A percentile compares a stretch with the other conserved stretches of the same genome.
Conservation (phyloP, 2,329 filamentous ascomycete species). For the Ophiostoma fasciatum region DNA sequence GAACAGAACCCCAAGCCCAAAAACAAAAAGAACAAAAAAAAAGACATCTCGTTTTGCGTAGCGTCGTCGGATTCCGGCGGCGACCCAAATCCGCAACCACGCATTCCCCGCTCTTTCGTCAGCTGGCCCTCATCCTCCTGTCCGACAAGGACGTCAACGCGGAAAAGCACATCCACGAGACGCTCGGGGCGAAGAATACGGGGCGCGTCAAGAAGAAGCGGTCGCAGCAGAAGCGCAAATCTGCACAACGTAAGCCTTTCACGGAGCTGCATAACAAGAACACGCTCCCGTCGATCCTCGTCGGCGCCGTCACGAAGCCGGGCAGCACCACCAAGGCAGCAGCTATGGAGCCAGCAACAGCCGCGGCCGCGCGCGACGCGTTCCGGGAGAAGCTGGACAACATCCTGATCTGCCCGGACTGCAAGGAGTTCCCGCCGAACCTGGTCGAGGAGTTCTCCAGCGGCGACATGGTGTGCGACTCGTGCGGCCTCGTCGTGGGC, state of each 20-base stretch:
- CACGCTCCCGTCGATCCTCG: background rate
- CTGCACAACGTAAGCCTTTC: slow-evolving; percentile 11
- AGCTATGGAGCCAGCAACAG: slow-evolving; percentile 7
- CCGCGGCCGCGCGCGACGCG: slow-evolving; percentile 16
- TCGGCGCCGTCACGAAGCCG: background rate
- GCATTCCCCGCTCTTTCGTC: slow-evolving; percentile 59
- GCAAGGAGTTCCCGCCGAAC: slow-evolving; percentile 81
- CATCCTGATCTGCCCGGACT: slow-evolving; percentile 76
- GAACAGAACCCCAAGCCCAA: no score
- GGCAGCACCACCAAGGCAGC: background rate
- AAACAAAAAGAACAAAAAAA: background rate
- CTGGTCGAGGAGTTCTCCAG: slow-evolving; percentile 85
- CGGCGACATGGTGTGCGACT: slow-evolving; percentile 83
- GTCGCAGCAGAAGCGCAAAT: slow-evolving; percentile 14
- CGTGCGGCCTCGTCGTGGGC: slow-evolving; percentile 80
- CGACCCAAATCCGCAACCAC: slow-evolving; percentile 38
- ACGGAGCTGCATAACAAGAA: slow-evolving; percentile 12
- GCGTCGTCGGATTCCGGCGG: slow-evolving; percentile 9
- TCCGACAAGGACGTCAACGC: slow-evolving; percentile 18
- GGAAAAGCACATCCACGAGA: slow-evolving; percentile 4
- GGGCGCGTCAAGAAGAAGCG: slow-evolving; percentile 15
- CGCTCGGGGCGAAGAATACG: slow-evolving; percentile 6
- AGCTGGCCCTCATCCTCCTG: slow-evolving; percentile 32
- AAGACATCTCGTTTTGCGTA: background rate
- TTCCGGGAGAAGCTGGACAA: slow-evolving; percentile 77